phyloP scores from a whole-genome alignment of 169 alveolate species.

The Perkinsus marinus region DNA sequence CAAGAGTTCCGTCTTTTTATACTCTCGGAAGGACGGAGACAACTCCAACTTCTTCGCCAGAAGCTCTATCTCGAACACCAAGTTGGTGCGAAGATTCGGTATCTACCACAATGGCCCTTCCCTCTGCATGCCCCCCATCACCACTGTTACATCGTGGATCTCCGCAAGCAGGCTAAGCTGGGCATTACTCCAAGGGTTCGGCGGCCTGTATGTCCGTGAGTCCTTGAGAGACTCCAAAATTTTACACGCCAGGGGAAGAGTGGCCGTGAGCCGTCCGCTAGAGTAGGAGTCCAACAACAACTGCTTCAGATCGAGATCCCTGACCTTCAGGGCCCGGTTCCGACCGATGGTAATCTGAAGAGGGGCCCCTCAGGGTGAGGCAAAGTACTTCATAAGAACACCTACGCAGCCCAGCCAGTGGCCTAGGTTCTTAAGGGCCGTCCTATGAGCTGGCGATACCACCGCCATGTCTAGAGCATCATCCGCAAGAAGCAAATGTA shows the following conservation, averaged over 20 bases:
- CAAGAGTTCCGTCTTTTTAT: not conserved
- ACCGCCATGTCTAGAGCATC: slow-evolving; percentile 50
- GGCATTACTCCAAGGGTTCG: slow-evolving; percentile 84
- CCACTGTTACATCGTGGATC: slow-evolving; percentile 55
- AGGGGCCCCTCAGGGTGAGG: slow-evolving; percentile 27
- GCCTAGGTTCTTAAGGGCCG: slow-evolving; percentile 70
- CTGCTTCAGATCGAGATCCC: slow-evolving; percentile 63
- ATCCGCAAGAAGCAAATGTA: slow-evolving; percentile 32
- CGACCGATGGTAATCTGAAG: slow-evolving; percentile 29
- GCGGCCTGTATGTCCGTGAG: slow-evolving; percentile 65
- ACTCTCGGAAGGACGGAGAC: not conserved
- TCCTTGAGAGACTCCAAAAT: slow-evolving; percentile 47
- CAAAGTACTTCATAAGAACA: not conserved
- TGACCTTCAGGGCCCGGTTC: slow-evolving; percentile 64
- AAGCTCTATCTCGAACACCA: slow-evolving; percentile 74
- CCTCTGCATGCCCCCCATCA: not conserved
- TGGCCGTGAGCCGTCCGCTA: slow-evolving; percentile 51
- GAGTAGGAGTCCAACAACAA: slow-evolving; percentile 56
- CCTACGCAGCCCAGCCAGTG: slow-evolving; percentile 68
- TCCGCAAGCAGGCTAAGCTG: slow-evolving; percentile 61
- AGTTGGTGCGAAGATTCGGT: slow-evolving; percentile 54
- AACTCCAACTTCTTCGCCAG: slow-evolving; percentile 57
- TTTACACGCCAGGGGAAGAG: slow-evolving; percentile 68
- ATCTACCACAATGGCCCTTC: not conserved
- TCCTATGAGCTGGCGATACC: slow-evolving; percentile 61